Conservation (phyloP, 2,329 filamentous ascomycete genomes). For the Microascus cirrosus region DNA sequence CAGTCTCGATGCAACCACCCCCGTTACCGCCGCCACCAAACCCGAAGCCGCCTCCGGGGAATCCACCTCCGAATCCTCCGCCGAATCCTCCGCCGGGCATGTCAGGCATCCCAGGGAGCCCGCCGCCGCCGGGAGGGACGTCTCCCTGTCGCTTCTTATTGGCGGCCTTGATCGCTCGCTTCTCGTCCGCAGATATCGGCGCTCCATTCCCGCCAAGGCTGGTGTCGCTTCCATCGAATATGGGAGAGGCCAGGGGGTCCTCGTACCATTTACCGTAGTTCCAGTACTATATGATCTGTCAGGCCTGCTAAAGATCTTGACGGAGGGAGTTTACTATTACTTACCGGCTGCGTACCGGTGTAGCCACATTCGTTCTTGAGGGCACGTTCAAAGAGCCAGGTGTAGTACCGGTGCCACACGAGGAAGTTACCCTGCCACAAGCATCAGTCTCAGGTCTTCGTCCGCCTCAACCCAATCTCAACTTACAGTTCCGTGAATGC, state of each 20-base stretch:
- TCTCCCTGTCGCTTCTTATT: conserved; percentile 9
- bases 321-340: not conserved
- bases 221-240: conserved; percentile 43
- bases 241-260: conserved; percentile 33
- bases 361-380: conserved; percentile 29
- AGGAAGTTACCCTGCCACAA: conserved; percentile 21
- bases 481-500: conserved; percentile 14
- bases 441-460: not conserved
- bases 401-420: conserved; percentile 31
- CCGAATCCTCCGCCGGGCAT: too few species aligned
- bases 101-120: conserved; percentile 8
- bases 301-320: not conserved
- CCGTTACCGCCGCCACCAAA: conserved; percentile 32
- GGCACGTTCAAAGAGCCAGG: conserved; percentile 23
- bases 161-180: not conserved
- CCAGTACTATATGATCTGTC: conserved; percentile 26
- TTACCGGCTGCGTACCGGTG: conserved; percentile 23
- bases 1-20: conserved; percentile 38
- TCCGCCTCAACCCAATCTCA: too few species aligned
- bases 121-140: conserved; percentile 8
- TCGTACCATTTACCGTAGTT: conserved; percentile 37
- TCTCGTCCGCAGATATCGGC: not conserved
- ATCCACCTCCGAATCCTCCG: too few species aligned
- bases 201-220: conserved; percentile 37
- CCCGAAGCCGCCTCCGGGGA: conserved; percentile 1